These are phyloP conservation scores for Ceratocystis papillata DNA, from an alignment of 2,329 filamentous ascomycete genomes.

Conservation along the genomic window DNA sequence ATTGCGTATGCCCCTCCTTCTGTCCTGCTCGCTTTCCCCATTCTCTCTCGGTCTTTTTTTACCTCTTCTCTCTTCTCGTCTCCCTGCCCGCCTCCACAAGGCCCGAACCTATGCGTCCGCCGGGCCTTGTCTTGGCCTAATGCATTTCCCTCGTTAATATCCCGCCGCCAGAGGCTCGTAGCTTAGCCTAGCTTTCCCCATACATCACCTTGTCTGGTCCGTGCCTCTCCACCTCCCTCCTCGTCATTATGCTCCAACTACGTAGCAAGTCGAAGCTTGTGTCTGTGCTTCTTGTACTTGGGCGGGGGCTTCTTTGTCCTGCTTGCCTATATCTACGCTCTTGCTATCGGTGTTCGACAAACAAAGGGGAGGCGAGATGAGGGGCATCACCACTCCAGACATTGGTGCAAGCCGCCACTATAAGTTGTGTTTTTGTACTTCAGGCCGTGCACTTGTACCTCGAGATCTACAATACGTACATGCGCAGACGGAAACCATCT, in stretches of 20 bases:
- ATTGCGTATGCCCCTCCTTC: neutral
- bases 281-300: constrained; percentile 4
- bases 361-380: too few species aligned
- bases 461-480: too few species aligned
- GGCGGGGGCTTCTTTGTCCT: neutral
- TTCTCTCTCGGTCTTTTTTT: neutral
- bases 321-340: too few species aligned
- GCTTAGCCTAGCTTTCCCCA: constrained; percentile 3
- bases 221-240: neutral
- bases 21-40: neutral
- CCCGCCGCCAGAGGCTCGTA: constrained; percentile 2
- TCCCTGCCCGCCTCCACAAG: neutral
- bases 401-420: too few species aligned
- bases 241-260: neutral
- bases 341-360: too few species aligned
- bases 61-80: neutral
- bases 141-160: neutral
- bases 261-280: neutral
- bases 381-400: too few species aligned
- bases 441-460: too few species aligned
- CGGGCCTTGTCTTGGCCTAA: neutral
- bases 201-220: neutral
- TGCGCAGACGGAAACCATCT: too few species aligned
- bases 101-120: neutral
- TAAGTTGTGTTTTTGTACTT: too few species aligned